phyloP scores from a whole-genome alignment of 1,284 basidiomycete genomes.

The Marasmius sp. region DNA sequence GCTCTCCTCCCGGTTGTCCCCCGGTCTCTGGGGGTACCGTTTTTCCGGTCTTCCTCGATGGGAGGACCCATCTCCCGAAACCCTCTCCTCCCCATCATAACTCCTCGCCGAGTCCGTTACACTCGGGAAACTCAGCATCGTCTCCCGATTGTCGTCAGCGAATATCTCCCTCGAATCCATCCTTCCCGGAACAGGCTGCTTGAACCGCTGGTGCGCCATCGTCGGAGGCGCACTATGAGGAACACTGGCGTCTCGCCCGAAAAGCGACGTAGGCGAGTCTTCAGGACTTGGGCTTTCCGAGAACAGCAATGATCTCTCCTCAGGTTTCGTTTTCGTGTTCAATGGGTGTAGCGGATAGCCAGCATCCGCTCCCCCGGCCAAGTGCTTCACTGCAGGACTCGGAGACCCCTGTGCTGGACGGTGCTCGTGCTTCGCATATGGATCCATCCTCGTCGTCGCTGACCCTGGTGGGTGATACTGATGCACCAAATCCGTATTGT shows the following conservation, averaged over 20 bases:
- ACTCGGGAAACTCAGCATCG: conserved; percentile 45
- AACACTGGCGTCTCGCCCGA: conserved; percentile 26
- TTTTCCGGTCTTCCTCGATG: conserved; percentile 18
- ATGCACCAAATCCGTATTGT: conserved; percentile 68
- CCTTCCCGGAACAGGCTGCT: conserved; percentile 22
- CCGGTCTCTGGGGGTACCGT: background rate
- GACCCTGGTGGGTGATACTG: conserved; percentile 56
- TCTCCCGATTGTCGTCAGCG: conserved; percentile 22
- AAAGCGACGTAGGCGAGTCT: conserved; percentile 17
- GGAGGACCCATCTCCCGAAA: background rate
- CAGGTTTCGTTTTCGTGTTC: background rate
- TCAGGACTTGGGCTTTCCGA: background rate
- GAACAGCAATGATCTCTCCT: background rate
- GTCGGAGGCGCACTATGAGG: conserved; percentile 45
- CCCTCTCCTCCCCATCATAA: conserved; percentile 33
- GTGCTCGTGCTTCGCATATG: conserved; percentile 55
- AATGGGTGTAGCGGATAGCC: background rate
- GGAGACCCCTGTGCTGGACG: conserved; percentile 34
- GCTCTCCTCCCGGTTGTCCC: background rate
- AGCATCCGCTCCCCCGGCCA: background rate
- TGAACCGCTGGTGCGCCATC: conserved; percentile 16
- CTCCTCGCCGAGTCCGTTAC: conserved; percentile 48
- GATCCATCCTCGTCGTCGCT: conserved; percentile 41
- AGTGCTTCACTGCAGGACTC: background rate
- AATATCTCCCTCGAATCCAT: conserved; percentile 38